Percentiles rank a stretch among this genome's conserved stretches.
These are phyloP conservation scores for Colletotrichum phormii DNA, from an alignment of 2,329 filamentous ascomycete species.

Conservation along the genomic window DNA sequence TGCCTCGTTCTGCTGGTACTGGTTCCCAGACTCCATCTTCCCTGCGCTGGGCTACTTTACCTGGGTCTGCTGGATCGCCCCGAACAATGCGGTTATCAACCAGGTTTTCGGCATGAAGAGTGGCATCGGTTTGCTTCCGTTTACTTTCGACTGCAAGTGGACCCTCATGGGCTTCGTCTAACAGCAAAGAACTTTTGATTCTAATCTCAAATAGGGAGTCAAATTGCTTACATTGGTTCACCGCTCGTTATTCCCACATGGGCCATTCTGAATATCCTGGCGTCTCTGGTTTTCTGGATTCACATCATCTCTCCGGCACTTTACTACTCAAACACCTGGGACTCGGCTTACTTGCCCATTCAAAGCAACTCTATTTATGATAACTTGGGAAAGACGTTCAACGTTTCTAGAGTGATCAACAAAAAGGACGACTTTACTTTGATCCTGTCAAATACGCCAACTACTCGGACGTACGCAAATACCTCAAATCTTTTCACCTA, in stretches of 20 bases:
- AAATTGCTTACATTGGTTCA: conserved; percentile 53
- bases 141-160: conserved; percentile 63
- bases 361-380: conserved; percentile 65
- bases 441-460: conserved; percentile 59
- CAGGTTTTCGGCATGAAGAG: conserved; percentile 70
- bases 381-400: conserved; percentile 61
- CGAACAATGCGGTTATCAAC: conserved; percentile 68
- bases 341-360: conserved; percentile 63
- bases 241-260: conserved; percentile 55
- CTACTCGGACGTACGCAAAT: conserved; percentile 59
- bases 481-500: conserved; percentile 47
- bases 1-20: conserved; percentile 59
- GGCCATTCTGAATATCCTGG: conserved; percentile 61
- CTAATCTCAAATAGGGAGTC: conserved; percentile 36
- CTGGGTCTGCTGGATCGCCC: conserved; percentile 71
- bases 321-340: conserved; percentile 62
- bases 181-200: no score
- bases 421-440: conserved; percentile 51
- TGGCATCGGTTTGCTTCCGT: conserved; percentile 69
- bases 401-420: conserved; percentile 60
- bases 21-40: conserved; percentile 61
- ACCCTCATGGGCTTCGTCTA: conserved; percentile 10
- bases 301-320: conserved; percentile 56
- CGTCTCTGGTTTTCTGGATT: conserved; percentile 59
- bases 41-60: conserved; percentile 60